A percentile compares a stretch with the other conserved stretches of the same genome.
Conservation (phyloP, 2,329 filamentous ascomycete genomes). For the Sporothrix schenckii region DNA sequence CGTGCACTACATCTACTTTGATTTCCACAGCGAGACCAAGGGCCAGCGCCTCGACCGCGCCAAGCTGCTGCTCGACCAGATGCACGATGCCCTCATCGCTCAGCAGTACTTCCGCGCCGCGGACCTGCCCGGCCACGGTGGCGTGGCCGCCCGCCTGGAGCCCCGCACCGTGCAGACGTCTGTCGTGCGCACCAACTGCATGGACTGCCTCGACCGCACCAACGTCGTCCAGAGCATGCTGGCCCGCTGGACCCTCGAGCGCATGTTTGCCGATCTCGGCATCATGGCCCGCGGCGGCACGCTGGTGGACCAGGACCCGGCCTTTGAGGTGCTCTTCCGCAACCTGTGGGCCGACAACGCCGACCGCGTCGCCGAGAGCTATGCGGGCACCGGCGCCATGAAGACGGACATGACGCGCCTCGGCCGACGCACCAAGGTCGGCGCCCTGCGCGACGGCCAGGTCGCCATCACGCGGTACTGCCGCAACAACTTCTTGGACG, state of each 20-base stretch:
- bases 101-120: constrained; percentile 93
- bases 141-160: constrained; percentile 71
- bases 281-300: constrained; percentile 74
- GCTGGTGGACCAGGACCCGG: constrained; percentile 73
- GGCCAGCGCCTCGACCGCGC: constrained; percentile 92
- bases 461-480: constrained; percentile 89
- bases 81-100: constrained; percentile 72
- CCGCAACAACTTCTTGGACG: constrained; percentile 92
- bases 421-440: constrained; percentile 81
- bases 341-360: constrained; percentile 99
- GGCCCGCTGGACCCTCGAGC: constrained; percentile 82
- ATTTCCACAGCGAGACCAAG: constrained; percentile 98
- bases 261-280: constrained; percentile 84
- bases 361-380: constrained; percentile 87
- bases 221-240: constrained; percentile 99
- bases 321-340: constrained; percentile 89
- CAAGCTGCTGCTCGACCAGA: constrained; percentile 78
- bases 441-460: constrained; percentile 81
- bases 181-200: constrained; percentile 96
- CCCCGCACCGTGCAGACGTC: constrained; percentile 80
- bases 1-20: constrained; percentile 96
- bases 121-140: constrained; percentile 73
- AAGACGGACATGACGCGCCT: constrained; percentile 99
- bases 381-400: constrained; percentile 93
- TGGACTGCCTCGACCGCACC: constrained; percentile 97